phyloP scores from a whole-genome alignment of 2,329 filamentous ascomycete species.

The Pyrenochaeta sp. region DNA sequence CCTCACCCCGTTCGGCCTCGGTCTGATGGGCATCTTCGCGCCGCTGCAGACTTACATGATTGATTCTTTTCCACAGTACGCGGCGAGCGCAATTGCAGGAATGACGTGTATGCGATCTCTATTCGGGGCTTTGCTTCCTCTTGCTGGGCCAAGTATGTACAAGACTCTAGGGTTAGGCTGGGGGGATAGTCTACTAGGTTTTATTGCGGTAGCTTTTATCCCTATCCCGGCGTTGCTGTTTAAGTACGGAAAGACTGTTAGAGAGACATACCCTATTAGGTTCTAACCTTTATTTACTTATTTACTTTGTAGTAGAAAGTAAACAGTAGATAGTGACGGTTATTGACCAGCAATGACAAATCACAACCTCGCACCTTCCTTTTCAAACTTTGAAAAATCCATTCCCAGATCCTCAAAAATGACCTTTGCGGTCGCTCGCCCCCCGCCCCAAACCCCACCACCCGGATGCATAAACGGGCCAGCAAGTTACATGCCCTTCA shows the following conservation, averaged over 20 bases:
- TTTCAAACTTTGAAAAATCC: too few species aligned
- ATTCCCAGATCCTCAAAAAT: too few species aligned
- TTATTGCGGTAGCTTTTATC: conserved; percentile 45
- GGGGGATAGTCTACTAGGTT: conserved; percentile 48
- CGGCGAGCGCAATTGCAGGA: conserved; percentile 44
- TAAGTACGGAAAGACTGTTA: conserved; percentile 39
- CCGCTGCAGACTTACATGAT: conserved; percentile 48
- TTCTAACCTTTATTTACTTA: too few species aligned
- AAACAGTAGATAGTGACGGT: too few species aligned
- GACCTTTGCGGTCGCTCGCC: too few species aligned
- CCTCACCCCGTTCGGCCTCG: conserved; percentile 46
- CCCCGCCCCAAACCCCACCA: too few species aligned
- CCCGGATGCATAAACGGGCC: too few species aligned
- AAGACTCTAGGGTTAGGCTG: conserved; percentile 40
- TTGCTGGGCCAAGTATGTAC: conserved; percentile 48
- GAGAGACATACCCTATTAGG: conserved; percentile 39
- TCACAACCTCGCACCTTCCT: too few species aligned
- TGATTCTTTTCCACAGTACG: conserved; percentile 46
- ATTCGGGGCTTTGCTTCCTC: conserved; percentile 43
- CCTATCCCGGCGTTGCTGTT: conserved; percentile 44
- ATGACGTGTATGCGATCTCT: conserved; percentile 43
- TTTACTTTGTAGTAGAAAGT: too few species aligned
- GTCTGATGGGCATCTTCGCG: conserved; percentile 44
- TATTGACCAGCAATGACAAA: too few species aligned
- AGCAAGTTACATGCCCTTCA: too few species aligned